Evolutionary conservation across 176 grass and related monocot genomes (phyloP), one percentile per base, ranked within the genome.

Genomic region (Oryza longistaminata): DNA sequence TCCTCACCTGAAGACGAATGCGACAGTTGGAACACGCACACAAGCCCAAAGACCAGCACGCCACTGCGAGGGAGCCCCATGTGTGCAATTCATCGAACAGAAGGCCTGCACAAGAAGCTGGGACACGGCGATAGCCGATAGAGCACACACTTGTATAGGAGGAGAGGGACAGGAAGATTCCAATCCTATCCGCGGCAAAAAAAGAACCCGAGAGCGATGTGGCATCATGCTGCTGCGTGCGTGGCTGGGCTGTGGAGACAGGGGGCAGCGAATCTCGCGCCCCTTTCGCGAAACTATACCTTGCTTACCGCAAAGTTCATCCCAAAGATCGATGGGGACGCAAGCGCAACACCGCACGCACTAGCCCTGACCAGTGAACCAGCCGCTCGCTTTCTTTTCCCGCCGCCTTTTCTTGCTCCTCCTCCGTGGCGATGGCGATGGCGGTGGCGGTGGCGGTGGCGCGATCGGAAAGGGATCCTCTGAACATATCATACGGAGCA

Each of bases 291-390:
- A 19, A 14, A 14, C 19, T 66, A 80, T 89, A 33, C 87, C 82
- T 89, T 88, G 70, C 87, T 80, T 64, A 64, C 49, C 49, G 64
- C 82, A 35, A 70, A 85, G 76, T 75, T 69, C 87, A 89, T 89
- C 39, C 82, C 49, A 85, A 64, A 68, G 60, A 69, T 60, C 9
- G 82, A 74, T 24, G 21, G 70, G 17, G 82, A 88, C 69, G 76
- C 75, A 68, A 80, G 26, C 68, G 75, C 80, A 73, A 67, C 42
- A 77, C 53, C 52, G 2, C 26, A 6, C 44, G 60, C 64, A 73
- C 31, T 19, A 37, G 43, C 21, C 53, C 16, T 9, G 37, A 39
- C 53, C 35, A 37, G 33, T 37, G 35, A 37, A 27, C 35, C 55
- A 0, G 42, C 80, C 2, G 26, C 48, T 84, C 62, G 14, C 70